Percentiles rank a stretch among this genome's conserved stretches.
These are phyloP conservation scores for Calocera cornea DNA, from an alignment of 768 basidiomycete genomes.

Conservation along the genomic window DNA sequence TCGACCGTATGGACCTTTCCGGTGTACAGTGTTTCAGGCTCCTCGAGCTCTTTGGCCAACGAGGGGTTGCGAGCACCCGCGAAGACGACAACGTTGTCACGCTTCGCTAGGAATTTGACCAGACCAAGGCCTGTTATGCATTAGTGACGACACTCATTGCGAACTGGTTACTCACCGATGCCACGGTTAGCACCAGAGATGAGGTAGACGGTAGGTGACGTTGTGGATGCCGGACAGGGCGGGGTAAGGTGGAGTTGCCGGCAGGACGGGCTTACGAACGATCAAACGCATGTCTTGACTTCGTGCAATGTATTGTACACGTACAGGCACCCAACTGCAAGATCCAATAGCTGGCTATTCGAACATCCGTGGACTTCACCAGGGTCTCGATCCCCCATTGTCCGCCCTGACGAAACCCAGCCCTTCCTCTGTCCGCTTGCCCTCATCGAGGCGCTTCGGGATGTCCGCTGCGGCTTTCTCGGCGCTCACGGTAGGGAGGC, in stretches of 20 bases:
- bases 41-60: slow-evolving; percentile 5
- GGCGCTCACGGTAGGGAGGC: neutral
- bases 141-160: neutral
- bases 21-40: slow-evolving; percentile 4
- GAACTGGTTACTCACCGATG: neutral
- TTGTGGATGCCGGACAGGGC: neutral
- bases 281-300: too few species aligned
- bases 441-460: neutral
- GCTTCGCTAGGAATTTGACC: slow-evolving; percentile 1
- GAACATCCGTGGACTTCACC: neutral
- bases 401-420: neutral
- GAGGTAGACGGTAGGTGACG: neutral
- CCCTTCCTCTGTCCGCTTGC: neutral
- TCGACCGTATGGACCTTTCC: slow-evolving; percentile 11
- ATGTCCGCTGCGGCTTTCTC: neutral
- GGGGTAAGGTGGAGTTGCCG: too few species aligned
- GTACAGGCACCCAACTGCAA: neutral
- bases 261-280: too few species aligned
- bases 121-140: slow-evolving; percentile 7
- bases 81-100: slow-evolving; percentile 11
- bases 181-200: neutral
- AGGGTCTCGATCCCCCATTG: neutral
- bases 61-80: slow-evolving; percentile 11
- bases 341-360: neutral
- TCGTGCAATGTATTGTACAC: too few species aligned